A percentile compares a stretch with the other conserved stretches of the same genome.
Conservation (phyloP, 1,284 basidiomycete genomes). For the Cronartium ribicola region DNA sequence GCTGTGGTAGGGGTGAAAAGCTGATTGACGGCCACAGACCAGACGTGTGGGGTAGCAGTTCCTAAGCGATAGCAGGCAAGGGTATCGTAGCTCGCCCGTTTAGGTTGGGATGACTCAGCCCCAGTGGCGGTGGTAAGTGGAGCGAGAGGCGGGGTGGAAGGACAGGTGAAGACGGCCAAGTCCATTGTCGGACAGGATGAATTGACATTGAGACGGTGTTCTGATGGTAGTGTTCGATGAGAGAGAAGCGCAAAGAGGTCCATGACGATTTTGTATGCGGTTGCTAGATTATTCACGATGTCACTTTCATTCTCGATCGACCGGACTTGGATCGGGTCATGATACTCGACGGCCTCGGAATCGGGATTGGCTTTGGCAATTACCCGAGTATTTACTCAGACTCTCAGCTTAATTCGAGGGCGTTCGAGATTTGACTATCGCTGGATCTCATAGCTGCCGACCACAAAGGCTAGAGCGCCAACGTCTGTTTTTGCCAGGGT, state of each 20-base stretch:
- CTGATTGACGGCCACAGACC: constrained; percentile 27
- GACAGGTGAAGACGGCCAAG: constrained; percentile 25
- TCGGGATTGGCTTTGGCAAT: too few relatives aligned
- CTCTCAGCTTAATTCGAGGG: too few relatives aligned
- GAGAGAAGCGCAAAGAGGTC: constrained; percentile 31
- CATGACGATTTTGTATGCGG: neutral
- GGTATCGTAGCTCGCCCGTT: constrained; percentile 10
- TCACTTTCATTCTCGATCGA: too few relatives aligned
- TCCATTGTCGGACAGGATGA: constrained; percentile 38
- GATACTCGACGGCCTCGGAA: too few relatives aligned
- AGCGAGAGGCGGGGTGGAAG: neutral
- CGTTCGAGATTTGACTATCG: too few relatives aligned
- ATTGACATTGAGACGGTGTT: constrained; percentile 18
- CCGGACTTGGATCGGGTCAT: too few relatives aligned
- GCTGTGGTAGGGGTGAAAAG: constrained; percentile 19
- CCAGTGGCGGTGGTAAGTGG: neutral
- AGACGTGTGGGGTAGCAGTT: constrained; percentile 21
- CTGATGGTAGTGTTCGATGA: constrained; percentile 26
- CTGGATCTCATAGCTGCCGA: too few relatives aligned
- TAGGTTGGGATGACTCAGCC: neutral
- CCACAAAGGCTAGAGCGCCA: too few relatives aligned
- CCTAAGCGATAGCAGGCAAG: constrained; percentile 26
- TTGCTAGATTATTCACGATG: too few relatives aligned
- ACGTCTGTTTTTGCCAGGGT: too few relatives aligned
- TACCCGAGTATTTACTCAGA: too few relatives aligned